Percentiles rank a stretch among this genome's conserved stretches.
phyloP scores from a whole-genome alignment of 345 rosid genomes.

The Combretum micranthum region DNA sequence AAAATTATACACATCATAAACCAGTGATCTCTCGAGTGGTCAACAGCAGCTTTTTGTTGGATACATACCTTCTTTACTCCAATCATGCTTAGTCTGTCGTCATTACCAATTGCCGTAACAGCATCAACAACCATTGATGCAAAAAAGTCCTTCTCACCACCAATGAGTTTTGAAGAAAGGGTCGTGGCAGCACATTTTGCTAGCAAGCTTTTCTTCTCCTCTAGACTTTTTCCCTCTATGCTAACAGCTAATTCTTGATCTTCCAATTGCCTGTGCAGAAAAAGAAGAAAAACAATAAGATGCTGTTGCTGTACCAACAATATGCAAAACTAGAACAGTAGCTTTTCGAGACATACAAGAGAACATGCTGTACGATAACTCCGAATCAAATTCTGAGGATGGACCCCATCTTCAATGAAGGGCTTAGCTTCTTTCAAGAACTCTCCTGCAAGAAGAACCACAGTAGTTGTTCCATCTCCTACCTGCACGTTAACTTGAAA shows the following conservation, averaged over 20 bases:
- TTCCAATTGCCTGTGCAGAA: slow-evolving; percentile 65
- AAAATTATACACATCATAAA: too few species aligned
- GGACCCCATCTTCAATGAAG: slow-evolving; percentile 94
- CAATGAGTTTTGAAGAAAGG: slow-evolving; percentile 92
- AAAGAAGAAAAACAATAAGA: not conserved
- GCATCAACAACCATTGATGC: slow-evolving; percentile 94
- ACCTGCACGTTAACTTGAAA: slow-evolving; percentile 38
- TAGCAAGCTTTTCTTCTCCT: slow-evolving; percentile 82
- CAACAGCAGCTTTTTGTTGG: not conserved
- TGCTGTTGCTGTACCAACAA: not conserved
- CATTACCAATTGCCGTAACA: slow-evolving; percentile 76
- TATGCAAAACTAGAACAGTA: not conserved
- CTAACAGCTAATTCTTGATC: slow-evolving; percentile 73
- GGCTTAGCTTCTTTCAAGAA: slow-evolving; percentile 98
- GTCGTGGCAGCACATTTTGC: slow-evolving; percentile 96
- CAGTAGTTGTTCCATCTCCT: slow-evolving; percentile 98
- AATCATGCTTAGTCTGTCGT: slow-evolving; percentile 83
- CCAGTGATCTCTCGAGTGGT: too few species aligned
- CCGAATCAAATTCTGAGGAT: slow-evolving; percentile 82
- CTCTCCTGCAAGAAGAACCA: slow-evolving; percentile 88
- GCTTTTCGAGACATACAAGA: slow-evolving; percentile 32
- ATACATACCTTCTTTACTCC: slow-evolving; percentile 78
- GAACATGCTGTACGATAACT: slow-evolving; percentile 80
- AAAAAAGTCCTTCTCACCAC: slow-evolving; percentile 95
- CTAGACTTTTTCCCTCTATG: slow-evolving; percentile 84